phyloP scores from a whole-genome alignment of 352 stramenopile genomes.

The Phytophthora citrophthora region DNA sequence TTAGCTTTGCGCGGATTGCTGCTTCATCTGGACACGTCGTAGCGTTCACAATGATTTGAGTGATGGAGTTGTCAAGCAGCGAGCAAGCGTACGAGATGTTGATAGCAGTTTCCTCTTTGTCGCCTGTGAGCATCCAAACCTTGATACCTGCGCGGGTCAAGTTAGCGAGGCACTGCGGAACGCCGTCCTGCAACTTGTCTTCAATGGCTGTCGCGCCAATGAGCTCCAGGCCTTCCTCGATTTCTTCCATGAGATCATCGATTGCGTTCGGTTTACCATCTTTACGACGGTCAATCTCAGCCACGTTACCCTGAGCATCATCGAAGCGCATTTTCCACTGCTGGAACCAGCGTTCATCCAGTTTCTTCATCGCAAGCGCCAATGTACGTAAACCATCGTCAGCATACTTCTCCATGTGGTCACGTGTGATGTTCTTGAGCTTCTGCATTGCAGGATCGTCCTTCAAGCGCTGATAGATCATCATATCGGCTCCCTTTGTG shows the following conservation, averaged over 20 bases:
- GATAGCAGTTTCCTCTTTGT: constrained; percentile 96
- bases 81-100: constrained; percentile 95
- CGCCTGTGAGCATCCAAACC: constrained; percentile 96
- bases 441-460: constrained; percentile 54
- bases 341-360: constrained; percentile 76
- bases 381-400: constrained; percentile 88
- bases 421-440: constrained; percentile 64
- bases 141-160: constrained; percentile 91
- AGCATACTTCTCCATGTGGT: constrained; percentile 87
- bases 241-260: constrained; percentile 81
- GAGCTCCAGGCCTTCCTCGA: constrained; percentile 82
- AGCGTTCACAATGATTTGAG: constrained; percentile 78
- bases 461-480: constrained; percentile 87
- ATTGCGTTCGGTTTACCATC: constrained; percentile 80
- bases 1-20: constrained; percentile 63
- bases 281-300: constrained; percentile 81
- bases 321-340: constrained; percentile 81
- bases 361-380: constrained; percentile 71
- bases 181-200: constrained; percentile 92
- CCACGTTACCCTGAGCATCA: constrained; percentile 67
- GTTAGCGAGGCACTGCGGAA: constrained; percentile 84
- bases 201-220: constrained; percentile 93
- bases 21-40: constrained; percentile 75
- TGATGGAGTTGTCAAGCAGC: constrained; percentile 85
- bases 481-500: constrained; percentile 93